Conservation (phyloP, 345 rosid species). For the Brassica cretica region DNA sequence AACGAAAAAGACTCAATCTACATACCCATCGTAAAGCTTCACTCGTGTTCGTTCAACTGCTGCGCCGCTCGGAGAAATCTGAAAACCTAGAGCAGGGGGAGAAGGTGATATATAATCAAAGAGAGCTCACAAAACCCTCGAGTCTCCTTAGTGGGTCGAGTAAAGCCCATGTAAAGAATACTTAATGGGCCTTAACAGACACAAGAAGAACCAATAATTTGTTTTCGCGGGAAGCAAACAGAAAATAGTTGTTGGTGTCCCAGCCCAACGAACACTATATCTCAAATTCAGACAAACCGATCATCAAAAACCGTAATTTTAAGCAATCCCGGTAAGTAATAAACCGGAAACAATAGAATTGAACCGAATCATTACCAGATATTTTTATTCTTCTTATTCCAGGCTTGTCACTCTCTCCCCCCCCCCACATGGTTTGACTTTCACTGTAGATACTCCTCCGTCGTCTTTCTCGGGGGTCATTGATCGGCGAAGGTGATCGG, state of each 20-base stretch:
- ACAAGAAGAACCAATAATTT: background rate
- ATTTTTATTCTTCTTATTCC: background rate
- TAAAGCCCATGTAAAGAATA: conserved; percentile 3
- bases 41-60: conserved; percentile 14
- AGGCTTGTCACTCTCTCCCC: conserved; percentile 18
- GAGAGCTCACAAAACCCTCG: conserved; percentile 4
- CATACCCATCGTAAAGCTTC: conserved; percentile 40
- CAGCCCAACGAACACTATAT: background rate
- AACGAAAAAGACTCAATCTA: background rate
- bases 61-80: conserved; percentile 35
- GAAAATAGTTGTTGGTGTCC: background rate
- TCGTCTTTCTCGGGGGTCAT: conserved; percentile 14
- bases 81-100: conserved; percentile 21
- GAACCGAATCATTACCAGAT: background rate
- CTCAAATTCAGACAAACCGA: background rate
- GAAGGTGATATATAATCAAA: background rate
- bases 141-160: background rate
- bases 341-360: conserved; percentile 4
- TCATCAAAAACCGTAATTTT: background rate
- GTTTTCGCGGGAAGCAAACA: background rate
- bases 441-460: conserved; percentile 30
- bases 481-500: background rate
- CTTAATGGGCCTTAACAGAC: background rate
- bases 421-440: conserved; percentile 36
- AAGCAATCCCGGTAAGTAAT: background rate